These are phyloP conservation scores for Cryphonectria radicalis DNA, from an alignment of 2,329 filamentous ascomycete species.

Conservation along the genomic window DNA sequence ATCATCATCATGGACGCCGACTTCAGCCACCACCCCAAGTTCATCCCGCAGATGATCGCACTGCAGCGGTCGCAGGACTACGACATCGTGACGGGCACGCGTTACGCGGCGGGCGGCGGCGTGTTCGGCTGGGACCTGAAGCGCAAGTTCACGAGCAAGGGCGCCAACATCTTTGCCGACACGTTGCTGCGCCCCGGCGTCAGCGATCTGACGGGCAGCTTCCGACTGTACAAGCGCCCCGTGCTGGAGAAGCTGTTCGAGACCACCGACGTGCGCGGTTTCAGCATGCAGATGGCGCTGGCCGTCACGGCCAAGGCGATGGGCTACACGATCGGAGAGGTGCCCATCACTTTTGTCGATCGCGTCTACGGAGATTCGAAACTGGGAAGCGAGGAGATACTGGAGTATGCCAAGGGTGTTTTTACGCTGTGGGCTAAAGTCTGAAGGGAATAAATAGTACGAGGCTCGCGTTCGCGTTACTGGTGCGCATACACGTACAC, in stretches of 20 bases:
- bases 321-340: conserved; percentile 92
- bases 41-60: conserved; percentile 92
- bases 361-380: conserved; percentile 84
- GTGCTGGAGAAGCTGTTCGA: conserved; percentile 89
- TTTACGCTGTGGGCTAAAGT: conserved; percentile 79
- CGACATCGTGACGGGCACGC: conserved; percentile 96
- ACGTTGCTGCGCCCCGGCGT: conserved; percentile 92
- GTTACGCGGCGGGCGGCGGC: conserved; percentile 87
- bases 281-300: conserved; percentile 99
- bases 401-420: conserved; percentile 91
- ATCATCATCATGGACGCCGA: conserved; percentile 99
- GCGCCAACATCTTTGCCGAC: conserved; percentile 94
- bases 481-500: not conserved
- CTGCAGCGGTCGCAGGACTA: conserved; percentile 77
- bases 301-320: conserved; percentile 97
- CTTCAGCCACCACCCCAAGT: conserved; percentile 98
- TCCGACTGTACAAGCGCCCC: conserved; percentile 89
- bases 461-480: not conserved
- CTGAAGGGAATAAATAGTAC: conserved; percentile 45
- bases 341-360: conserved; percentile 96
- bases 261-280: conserved; percentile 93
- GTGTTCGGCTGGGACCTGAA: conserved; percentile 98
- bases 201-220: conserved; percentile 93
- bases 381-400: conserved; percentile 92
- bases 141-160: conserved; percentile 80